Evolutionary conservation across 2,329 filamentous ascomycete genomes (phyloP), one percentile per base, ranked within the genome.

Genomic region (Myriosclerotinia curreyana): DNA sequence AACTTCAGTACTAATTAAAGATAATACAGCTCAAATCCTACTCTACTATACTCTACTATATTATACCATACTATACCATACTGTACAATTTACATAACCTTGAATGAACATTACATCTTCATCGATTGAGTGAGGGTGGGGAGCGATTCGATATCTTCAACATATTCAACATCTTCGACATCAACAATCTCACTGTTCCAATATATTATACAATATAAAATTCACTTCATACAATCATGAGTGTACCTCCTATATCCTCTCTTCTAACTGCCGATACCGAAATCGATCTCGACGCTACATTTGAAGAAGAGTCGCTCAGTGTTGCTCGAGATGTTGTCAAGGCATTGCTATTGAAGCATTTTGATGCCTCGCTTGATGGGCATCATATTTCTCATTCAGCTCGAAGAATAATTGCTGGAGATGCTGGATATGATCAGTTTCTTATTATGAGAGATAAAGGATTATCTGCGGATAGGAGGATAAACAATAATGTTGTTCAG

Each of bases 211-310:
- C 5, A 48, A 40, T 9, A 40, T 40, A 40, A 9, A 40, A 9
- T 14, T 6, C 5, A n/a, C 36, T 44, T 25, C 28, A 15, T 34
- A 50, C 22, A 25, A 56, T 58, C 15, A 63, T 63, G 61, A 63
- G 53, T 44, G 44, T 20, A 22, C 38, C 61, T 25, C 20, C 53
- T 17, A 55, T 34, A n/a, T 25, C 44, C 3, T 38, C 44, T 50
- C 38, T 56, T 44, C 48, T 52, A 53, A 11, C 14, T 20, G 31
- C n/a, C 60, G 53, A 64, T 38, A 28, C 12, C 34, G 44, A 44
- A 28, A n/a, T 64, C 25, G 62, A 65, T 38, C 60, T 68, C 50
- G 62, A 58, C n/a, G 53, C 63, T 36, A 54, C 56, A 14, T 66
- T 66, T 17, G 7, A n/a, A 38, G 61, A 49, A 9, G n/a, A n/a